Conservation (phyloP, 768 basidiomycete genomes). For the Leccinum incarnatum region DNA sequence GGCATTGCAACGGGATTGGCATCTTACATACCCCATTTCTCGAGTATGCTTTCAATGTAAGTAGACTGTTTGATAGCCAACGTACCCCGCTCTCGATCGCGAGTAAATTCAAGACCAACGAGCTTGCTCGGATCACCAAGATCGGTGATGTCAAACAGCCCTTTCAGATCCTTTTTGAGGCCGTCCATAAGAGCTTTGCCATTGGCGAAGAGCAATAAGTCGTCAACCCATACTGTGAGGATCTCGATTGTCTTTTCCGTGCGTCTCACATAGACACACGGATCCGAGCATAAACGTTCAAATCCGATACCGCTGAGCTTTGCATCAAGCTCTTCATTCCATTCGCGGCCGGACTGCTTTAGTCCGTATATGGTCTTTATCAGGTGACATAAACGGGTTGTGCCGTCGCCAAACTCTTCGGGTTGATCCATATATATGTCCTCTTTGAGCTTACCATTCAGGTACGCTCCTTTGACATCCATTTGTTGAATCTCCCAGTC, state of each 20-base stretch:
- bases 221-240: slow-evolving; percentile 22
- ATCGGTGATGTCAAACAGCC: slow-evolving; percentile 7
- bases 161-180: background rate
- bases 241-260: background rate
- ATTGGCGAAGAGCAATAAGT: slow-evolving; percentile 3
- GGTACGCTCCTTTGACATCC: background rate
- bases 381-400: background rate
- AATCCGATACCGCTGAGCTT: background rate
- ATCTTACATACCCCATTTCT: background rate
- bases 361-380: background rate
- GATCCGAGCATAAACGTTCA: background rate
- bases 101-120: slow-evolving; percentile 11
- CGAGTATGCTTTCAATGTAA: background rate
- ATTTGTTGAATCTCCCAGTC: background rate
- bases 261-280: slow-evolving; percentile 1
- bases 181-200: background rate
- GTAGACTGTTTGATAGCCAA: background rate
- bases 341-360: background rate
- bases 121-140: slow-evolving; percentile 22
- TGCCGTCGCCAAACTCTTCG: background rate
- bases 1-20: background rate
- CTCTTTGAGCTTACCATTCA: background rate
- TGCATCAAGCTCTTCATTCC: background rate
- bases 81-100: background rate
- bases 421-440: background rate